Evolutionary conservation across 2,329 filamentous ascomycete genomes (phyloP).

Genomic region (Cercospora berteroae): DNA sequence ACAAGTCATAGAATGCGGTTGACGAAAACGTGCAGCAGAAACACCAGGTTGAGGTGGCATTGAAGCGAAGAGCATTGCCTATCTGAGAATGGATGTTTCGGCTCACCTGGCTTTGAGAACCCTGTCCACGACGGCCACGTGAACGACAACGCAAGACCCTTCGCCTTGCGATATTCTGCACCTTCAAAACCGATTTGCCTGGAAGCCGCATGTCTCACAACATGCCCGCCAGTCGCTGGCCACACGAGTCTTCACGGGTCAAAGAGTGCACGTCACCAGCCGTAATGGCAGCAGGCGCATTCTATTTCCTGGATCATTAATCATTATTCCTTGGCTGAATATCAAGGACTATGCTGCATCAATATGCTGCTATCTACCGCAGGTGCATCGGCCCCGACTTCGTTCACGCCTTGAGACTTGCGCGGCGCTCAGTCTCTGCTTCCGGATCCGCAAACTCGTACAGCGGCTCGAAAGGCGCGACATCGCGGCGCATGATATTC

Average conservation of each 20-base stretch:
- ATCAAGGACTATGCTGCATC: neutral
- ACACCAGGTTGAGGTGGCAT: neutral
- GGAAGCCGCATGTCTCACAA: neutral
- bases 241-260: neutral
- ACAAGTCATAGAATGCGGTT: neutral
- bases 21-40: neutral
- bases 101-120: neutral
- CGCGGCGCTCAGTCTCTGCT: conserved; percentile 12
- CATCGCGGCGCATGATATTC: conserved; percentile 24
- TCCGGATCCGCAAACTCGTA: conserved; percentile 19
- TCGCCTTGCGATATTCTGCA: neutral
- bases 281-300: neutral
- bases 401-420: conserved; percentile 1
- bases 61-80: neutral
- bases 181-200: neutral
- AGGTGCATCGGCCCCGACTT: neutral
- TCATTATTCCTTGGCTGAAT: neutral
- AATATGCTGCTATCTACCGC: neutral
- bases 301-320: neutral
- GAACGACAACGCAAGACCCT: neutral
- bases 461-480: conserved; percentile 24
- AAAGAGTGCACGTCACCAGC: neutral
- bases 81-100: neutral
- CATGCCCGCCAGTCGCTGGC: neutral
- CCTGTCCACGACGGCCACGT: neutral